phyloP scores from a whole-genome alignment of 805 yeast species.

The Saccharomycopsis selenospora region DNA sequence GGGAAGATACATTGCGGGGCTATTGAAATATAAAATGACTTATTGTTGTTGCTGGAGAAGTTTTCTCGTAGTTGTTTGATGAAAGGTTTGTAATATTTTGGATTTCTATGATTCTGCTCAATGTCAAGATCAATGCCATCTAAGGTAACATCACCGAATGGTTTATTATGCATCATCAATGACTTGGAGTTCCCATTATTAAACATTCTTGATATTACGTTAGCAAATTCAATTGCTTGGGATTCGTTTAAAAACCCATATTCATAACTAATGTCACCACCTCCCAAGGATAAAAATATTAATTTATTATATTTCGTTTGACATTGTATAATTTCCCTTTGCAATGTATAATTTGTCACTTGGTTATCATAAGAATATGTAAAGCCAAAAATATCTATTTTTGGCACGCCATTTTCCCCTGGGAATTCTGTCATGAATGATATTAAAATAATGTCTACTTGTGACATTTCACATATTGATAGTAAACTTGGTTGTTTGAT shows the following conservation, averaged over 20 bases:
- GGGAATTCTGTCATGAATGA: constrained; percentile 67
- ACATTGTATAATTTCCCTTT: constrained; percentile 50
- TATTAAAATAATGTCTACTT: constrained; percentile 64
- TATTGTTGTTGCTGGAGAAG: constrained; percentile 35
- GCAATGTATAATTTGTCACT: constrained; percentile 30
- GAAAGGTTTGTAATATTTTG: constrained; percentile 59
- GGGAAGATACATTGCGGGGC: constrained; percentile 78
- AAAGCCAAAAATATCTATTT: neutral
- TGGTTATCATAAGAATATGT: neutral
- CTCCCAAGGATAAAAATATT: constrained; percentile 59
- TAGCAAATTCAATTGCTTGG: constrained; percentile 50
- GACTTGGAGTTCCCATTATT: constrained; percentile 35
- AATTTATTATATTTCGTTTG: constrained; percentile 52
- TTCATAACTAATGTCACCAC: constrained; percentile 42
- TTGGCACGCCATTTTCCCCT: constrained; percentile 14
- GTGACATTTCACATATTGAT: constrained; percentile 56
- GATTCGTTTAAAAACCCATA: constrained; percentile 46
- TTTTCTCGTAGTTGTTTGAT: constrained; percentile 38
- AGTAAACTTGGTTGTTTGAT: constrained; percentile 28
- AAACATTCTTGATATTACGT: constrained; percentile 42
- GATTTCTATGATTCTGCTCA: constrained; percentile 71
- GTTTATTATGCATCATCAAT: constrained; percentile 26
- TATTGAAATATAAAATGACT: constrained; percentile 56
- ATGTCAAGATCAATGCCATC: constrained; percentile 94
- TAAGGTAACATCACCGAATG: constrained; percentile 55